Evolutionary conservation across 441 rosid species (phyloP).

Genomic region (Macaranga tanarius): DNA sequence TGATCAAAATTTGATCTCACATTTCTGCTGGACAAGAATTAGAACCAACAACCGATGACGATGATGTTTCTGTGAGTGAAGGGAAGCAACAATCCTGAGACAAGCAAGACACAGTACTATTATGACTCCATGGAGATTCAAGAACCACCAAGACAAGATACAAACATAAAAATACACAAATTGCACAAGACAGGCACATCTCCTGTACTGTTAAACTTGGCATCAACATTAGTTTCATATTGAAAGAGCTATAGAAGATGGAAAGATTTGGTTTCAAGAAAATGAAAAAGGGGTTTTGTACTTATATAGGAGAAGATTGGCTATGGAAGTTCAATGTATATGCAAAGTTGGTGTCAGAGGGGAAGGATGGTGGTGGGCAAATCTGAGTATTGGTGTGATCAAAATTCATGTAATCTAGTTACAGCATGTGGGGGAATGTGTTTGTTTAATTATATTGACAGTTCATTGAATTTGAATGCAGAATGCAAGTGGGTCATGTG

Average conservation of each 20-base stretch:
- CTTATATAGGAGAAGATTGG: neutral
- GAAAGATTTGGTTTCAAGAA: neutral
- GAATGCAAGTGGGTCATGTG: constrained; percentile 8
- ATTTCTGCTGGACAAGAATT: neutral
- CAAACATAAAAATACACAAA: constrained; percentile 1
- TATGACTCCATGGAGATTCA: constrained; percentile 15
- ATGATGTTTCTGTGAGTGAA: constrained; percentile 5
- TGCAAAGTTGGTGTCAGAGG: neutral
- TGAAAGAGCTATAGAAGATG: neutral
- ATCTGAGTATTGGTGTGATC: neutral
- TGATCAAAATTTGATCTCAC: no score
- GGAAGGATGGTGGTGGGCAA: neutral
- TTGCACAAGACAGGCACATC: constrained; percentile 5
- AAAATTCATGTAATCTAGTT: neutral
- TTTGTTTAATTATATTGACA: no score
- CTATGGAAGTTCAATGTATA: neutral
- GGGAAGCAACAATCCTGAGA: constrained; percentile 5
- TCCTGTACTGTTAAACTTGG: neutral
- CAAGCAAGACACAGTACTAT: neutral
- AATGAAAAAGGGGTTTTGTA: neutral
- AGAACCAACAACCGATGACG: neutral
- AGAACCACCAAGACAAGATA: constrained; percentile 13
- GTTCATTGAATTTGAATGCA: neutral
- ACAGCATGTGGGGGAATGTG: neutral
- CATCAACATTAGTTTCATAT: neutral